Base-by-base conservation (phyloP, 139 green algal genomes). In the Axilococcus clingmanii region DNA sequence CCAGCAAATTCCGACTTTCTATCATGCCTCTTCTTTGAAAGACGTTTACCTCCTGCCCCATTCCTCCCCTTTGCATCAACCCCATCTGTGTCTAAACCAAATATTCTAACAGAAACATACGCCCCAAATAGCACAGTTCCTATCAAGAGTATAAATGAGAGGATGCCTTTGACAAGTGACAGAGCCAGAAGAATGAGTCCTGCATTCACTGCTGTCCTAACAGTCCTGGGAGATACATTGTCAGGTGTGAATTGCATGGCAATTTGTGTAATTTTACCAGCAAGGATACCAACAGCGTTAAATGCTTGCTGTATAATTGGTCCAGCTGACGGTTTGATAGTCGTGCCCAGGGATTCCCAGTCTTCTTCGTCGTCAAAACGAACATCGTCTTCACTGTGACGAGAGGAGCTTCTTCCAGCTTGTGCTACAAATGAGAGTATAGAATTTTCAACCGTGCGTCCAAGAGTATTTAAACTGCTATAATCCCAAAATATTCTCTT, bases 141-240 rank as follows among this genome's bases (percentile, higher is more conserved):
- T 4, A 76, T 35, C 1, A 63, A 69, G 11, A 72, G 23, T 14
- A 69, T 61, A 41, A 79, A 55, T 57, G 49, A 61, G 3, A 79
- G 33, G 1, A 79, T 19, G 52, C 71, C 70, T 47, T 66, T 72
- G 16, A 63, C 71, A 48, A 79, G 63, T n/a, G 56, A 61, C 0
- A 79, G 42, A 2, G 57, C 40, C n/a, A 70, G 4, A 16, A 79
- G 46, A 1, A 77, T 23, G 7, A 77, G 47, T 4, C 51, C 67
- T 3, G 49, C 71, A 20, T 44, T 59, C 7, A 79, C 67, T 14
- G 52, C 61, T 24, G 55, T 44, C 17, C 43, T 40, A n/a, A 79
- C 71, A 23, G 52, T 53, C 1, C 22, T 45, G 9, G 42, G 42
- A 0, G 61, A 58, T 4, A 28, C 42, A 23, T 57, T 45, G 0